phyloP scores from a whole-genome alignment of 805 yeast species.

The Monosporozyma yasuniensis region DNA sequence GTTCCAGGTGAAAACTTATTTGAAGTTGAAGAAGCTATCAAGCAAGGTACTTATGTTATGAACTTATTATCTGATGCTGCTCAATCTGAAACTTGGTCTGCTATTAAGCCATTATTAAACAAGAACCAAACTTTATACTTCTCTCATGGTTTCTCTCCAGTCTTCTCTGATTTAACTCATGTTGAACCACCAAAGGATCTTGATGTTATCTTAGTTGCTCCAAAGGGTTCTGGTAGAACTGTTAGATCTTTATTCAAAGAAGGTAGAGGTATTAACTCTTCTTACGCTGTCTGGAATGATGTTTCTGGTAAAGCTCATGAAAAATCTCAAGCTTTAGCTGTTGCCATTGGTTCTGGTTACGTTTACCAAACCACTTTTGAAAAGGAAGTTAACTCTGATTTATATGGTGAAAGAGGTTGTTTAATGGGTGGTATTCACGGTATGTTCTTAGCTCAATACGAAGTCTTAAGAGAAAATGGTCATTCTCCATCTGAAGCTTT shows the following conservation, averaged over 20 bases:
- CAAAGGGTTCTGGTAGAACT: constrained; percentile 99
- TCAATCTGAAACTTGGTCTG: constrained; percentile 95
- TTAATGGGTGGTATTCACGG: constrained; percentile 99
- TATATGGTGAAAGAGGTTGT: constrained; percentile 99
- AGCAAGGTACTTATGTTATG: constrained; percentile 90
- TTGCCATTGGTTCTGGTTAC: constrained; percentile 99
- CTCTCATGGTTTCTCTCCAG: constrained; percentile 99
- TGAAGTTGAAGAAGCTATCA: constrained; percentile 87
- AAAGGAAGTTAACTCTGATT: constrained; percentile 97
- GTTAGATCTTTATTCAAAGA: constrained; percentile 98
- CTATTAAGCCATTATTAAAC: constrained; percentile 83
- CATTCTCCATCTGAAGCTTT: constrained; percentile 99
- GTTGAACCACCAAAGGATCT: constrained; percentile 92
- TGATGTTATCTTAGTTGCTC: constrained; percentile 97
- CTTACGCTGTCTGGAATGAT: constrained; percentile 99
- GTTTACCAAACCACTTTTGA: constrained; percentile 99
- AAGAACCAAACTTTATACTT: constrained; percentile 97
- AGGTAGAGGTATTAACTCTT: constrained; percentile 99
- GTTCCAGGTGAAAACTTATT: constrained; percentile 98
- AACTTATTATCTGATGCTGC: constrained; percentile 98
- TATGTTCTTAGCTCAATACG: constrained; percentile 99
- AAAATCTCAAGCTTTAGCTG: constrained; percentile 96
- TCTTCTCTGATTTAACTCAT: constrained; percentile 93
- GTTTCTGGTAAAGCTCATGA: constrained; percentile 98
- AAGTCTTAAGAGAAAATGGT: constrained; percentile 98